These are phyloP conservation scores for Chalciporus chontae DNA, from an alignment of 768 basidiomycete species.

Conservation along the genomic window DNA sequence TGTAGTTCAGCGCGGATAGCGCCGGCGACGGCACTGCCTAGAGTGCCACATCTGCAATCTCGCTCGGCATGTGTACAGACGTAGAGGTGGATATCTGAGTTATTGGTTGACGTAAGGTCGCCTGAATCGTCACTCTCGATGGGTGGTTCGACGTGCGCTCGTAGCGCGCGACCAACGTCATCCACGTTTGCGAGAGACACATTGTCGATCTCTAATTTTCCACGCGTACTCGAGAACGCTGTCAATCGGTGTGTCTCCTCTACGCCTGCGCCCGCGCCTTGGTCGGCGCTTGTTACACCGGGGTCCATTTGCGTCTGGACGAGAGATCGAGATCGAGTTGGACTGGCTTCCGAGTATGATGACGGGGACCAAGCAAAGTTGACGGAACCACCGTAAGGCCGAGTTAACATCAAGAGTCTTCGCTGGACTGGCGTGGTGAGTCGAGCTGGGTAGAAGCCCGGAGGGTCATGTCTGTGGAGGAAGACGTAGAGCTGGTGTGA, in stretches of 20 bases:
- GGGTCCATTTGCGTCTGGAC: not conserved
- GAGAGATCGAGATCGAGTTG: not conserved
- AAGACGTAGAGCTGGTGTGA: conserved; percentile 54
- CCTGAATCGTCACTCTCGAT: not conserved
- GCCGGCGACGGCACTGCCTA: conserved; percentile 53
- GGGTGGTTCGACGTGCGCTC: conserved; percentile 31
- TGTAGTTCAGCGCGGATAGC: conserved; percentile 53
- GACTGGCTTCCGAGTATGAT: conserved; percentile 16
- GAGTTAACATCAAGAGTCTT: conserved; percentile 42
- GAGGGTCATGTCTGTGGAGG: conserved; percentile 48
- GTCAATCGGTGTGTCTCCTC: conserved; percentile 37
- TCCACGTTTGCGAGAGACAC: conserved; percentile 50
- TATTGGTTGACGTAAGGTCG: not conserved
- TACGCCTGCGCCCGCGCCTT: conserved; percentile 3
- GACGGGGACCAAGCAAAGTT: conserved; percentile 58
- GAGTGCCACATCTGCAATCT: conserved; percentile 77
- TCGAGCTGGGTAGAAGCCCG: conserved; percentile 45
- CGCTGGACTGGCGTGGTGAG: conserved; percentile 48
- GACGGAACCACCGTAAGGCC: conserved; percentile 50
- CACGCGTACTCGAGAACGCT: conserved; percentile 47
- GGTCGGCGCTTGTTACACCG: too few species aligned
- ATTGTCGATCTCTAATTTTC: conserved; percentile 47
- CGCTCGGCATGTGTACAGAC: conserved; percentile 78
- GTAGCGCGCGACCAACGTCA: conserved; percentile 36
- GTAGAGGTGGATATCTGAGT: conserved; percentile 44